A percentile compares a stretch with the other conserved stretches of the same genome.
Conservation (phyloP, 2,329 filamentous ascomycete genomes). For the Sporothrix curviconia region DNA sequence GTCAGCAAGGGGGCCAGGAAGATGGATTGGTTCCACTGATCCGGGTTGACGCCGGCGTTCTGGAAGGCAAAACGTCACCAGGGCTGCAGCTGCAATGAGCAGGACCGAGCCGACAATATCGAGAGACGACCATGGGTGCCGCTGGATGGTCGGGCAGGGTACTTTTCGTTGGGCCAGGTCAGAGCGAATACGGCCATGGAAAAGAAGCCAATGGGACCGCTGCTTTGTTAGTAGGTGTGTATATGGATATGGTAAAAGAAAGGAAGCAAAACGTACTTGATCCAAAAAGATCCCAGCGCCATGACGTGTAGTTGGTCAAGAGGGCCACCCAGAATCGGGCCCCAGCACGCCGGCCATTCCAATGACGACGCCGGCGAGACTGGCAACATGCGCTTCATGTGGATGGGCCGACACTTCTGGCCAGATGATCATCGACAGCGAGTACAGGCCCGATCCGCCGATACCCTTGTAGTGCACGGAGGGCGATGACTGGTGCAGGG, state of each 20-base stretch:
- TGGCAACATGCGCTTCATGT: conserved; percentile 38
- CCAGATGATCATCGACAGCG: conserved; percentile 49
- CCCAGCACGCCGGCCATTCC: conserved; percentile 44
- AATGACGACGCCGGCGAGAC: conserved; percentile 43
- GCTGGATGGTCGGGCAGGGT: conserved; percentile 33
- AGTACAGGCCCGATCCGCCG: conserved; percentile 49
- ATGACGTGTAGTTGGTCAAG: conserved; percentile 42
- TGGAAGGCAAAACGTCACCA: conserved; percentile 55
- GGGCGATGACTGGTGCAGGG: conserved; percentile 41
- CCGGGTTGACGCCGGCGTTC: conserved; percentile 33
- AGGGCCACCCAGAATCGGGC: conserved; percentile 46
- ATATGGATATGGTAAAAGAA: background rate
- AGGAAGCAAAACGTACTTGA: conserved; percentile 39
- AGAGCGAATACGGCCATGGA: conserved; percentile 42
- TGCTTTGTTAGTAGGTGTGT: conserved; percentile 21
- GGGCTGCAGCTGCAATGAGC: conserved; percentile 45
- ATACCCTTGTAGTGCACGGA: conserved; percentile 45
- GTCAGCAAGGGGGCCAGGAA: conserved; percentile 38
- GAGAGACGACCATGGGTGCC: conserved; percentile 41
- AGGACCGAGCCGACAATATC: conserved; percentile 50
- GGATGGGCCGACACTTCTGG: conserved; percentile 42
- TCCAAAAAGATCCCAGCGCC: conserved; percentile 55
- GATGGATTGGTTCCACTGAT: conserved; percentile 36
- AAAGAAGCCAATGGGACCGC: conserved; percentile 43
- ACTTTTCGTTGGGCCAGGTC: conserved; percentile 42